Conservation (phyloP, 257 asterid genomes). For the Leptodermis oblonga region DNA sequence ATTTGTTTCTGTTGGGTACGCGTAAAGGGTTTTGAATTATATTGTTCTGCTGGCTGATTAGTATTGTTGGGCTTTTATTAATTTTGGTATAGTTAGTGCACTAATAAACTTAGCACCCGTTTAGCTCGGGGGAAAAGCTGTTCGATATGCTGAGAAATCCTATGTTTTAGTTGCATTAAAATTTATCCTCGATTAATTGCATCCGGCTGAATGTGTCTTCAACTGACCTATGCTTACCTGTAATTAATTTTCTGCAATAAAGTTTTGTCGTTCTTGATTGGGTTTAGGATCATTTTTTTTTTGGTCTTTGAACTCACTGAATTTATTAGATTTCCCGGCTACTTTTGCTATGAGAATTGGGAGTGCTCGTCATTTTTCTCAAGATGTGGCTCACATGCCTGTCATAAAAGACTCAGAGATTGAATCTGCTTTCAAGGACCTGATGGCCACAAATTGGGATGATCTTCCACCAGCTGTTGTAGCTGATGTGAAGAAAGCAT, state of each 20-base stretch:
- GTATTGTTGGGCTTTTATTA: neutral
- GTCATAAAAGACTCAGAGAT: constrained; percentile 60
- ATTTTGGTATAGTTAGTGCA: neutral
- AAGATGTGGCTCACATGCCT: constrained; percentile 60
- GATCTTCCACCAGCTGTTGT: constrained; percentile 64
- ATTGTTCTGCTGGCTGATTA: neutral
- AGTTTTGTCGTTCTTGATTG: constrained; percentile 7
- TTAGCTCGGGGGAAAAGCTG: too few species aligned
- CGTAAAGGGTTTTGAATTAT: neutral
- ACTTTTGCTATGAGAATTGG: constrained; percentile 48
- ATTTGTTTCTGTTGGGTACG: too few species aligned
- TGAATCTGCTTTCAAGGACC: constrained; percentile 71
- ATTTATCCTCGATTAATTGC: neutral
- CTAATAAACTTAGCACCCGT: too few species aligned
- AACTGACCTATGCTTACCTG: too few species aligned
- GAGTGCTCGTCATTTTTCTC: constrained; percentile 58
- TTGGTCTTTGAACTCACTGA: constrained; percentile 15
- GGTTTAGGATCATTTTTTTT: neutral
- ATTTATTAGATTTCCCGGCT: constrained; percentile 35
- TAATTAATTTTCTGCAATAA: constrained; percentile 3
- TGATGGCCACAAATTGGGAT: constrained; percentile 81
- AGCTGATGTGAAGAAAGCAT: constrained; percentile 49
- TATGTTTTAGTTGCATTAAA: neutral
- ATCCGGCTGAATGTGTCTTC: neutral
- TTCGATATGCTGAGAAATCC: neutral